Conservation (phyloP, 139 green algal genomes). For the Chlamydomonas schloesseri region DNA sequence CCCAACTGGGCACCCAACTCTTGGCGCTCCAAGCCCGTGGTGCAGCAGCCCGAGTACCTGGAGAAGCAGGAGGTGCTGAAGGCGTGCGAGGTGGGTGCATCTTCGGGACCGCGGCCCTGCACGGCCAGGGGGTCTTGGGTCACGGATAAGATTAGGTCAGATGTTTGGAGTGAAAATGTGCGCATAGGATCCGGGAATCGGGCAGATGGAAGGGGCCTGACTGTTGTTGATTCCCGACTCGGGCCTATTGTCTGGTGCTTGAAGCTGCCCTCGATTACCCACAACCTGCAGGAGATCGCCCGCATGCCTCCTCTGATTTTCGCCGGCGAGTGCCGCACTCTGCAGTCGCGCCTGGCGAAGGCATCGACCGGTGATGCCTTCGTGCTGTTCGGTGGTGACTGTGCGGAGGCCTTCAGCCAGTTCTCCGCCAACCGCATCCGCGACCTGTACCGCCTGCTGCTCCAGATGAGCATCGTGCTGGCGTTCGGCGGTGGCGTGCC, state of each 20-base stretch:
- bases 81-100: slow-evolving; percentile 44
- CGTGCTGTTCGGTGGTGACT: slow-evolving; percentile 90
- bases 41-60: slow-evolving; percentile 83
- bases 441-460: slow-evolving; percentile 91
- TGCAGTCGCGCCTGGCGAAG: slow-evolving; percentile 91
- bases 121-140: too few species aligned
- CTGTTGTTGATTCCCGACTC: neutral
- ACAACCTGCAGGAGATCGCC: slow-evolving; percentile 70
- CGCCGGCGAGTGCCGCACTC: slow-evolving; percentile 94
- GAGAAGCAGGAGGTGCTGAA: slow-evolving; percentile 71
- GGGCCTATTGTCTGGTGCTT: neutral
- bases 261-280: neutral
- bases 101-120: too few species aligned
- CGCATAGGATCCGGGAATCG: too few species aligned
- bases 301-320: slow-evolving; percentile 96
- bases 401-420: slow-evolving; percentile 95
- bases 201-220: neutral
- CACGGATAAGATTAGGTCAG: too few species aligned
- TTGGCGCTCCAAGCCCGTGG: slow-evolving; percentile 44
- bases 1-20: neutral
- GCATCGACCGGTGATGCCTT: slow-evolving; percentile 84
- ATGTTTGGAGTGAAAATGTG: too few species aligned
- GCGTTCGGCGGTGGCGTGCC: slow-evolving; percentile 97
- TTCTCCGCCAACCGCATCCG: slow-evolving; percentile 97
- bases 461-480: slow-evolving; percentile 97